Conservation (phyloP, 805 yeast species). For the Schwanniomyces sp. region DNA sequence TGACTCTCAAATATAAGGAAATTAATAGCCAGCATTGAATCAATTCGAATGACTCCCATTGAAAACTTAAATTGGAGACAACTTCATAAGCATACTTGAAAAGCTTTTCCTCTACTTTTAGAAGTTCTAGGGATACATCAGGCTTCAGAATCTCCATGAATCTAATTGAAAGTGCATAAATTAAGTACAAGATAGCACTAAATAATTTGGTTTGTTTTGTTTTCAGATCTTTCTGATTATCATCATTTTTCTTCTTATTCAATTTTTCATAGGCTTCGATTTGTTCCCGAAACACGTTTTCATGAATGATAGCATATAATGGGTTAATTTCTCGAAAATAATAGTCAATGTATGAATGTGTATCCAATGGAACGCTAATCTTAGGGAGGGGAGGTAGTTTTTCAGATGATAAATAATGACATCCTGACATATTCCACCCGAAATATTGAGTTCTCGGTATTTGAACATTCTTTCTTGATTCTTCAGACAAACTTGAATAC, state of each 20-base stretch:
- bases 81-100: conserved; percentile 35
- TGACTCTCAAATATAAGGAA: conserved; percentile 32
- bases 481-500: conserved; percentile 30
- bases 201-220: conserved; percentile 46
- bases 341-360: conserved; percentile 29
- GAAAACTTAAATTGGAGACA: conserved; percentile 32
- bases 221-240: conserved; percentile 20
- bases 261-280: conserved; percentile 28
- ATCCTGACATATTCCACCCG: conserved; percentile 69
- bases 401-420: conserved; percentile 42
- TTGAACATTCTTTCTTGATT: conserved; percentile 31
- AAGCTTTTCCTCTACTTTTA: conserved; percentile 31
- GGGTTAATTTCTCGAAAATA: conserved; percentile 54
- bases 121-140: conserved; percentile 26
- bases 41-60: conserved; percentile 45
- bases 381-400: conserved; percentile 34
- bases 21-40: conserved; percentile 42
- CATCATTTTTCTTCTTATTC: conserved; percentile 6
- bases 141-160: conserved; percentile 43
- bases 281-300: conserved; percentile 54
- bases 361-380: conserved; percentile 9
- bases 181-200: conserved; percentile 49
- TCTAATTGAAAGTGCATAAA: conserved; percentile 51
- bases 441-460: conserved; percentile 60
- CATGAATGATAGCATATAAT: conserved; percentile 52